Percentiles rank a stretch among this genome's conserved stretches.
Evolutionary conservation across 805 yeast genomes (phyloP).

Genomic region (Metschnikowia vanudenii): DNA sequence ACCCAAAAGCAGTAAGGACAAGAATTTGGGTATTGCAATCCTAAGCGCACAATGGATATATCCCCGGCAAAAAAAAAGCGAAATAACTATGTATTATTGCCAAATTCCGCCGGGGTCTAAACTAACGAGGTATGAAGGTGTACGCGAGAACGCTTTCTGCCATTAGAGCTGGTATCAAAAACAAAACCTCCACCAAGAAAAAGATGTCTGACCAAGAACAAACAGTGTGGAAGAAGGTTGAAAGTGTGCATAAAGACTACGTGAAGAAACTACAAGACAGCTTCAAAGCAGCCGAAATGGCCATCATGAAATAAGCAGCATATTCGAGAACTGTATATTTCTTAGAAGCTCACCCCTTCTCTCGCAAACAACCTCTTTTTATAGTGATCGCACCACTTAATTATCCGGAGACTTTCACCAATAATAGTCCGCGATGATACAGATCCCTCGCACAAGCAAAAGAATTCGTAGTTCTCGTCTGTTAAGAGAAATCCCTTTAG

Average conservation of each 20-base stretch:
- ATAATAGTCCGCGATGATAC: slow-evolving; percentile 57
- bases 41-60: no score
- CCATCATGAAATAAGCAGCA: slow-evolving; percentile 34
- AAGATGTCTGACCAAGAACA: slow-evolving; percentile 55
- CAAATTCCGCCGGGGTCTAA: no score
- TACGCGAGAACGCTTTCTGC: slow-evolving; percentile 46
- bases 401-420: slow-evolving; percentile 59
- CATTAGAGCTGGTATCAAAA: slow-evolving; percentile 52
- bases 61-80: no score
- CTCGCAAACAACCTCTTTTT: slow-evolving; percentile 70
- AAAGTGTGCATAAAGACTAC: slow-evolving; percentile 66
- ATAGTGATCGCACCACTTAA: slow-evolving; percentile 73
- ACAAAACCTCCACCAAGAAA: slow-evolving; percentile 45
- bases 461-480: slow-evolving; percentile 35
- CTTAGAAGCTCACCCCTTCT: slow-evolving; percentile 44
- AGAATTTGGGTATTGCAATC: no score
- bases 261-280: slow-evolving; percentile 50
- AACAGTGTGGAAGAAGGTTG: slow-evolving; percentile 59
- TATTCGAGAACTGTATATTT: no score
- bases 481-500: slow-evolving; percentile 39
- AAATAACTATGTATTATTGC: no score
- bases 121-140: no score
- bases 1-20: no score
- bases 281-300: slow-evolving; percentile 44
- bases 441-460: slow-evolving; percentile 42